Percentiles rank a stretch among this genome's conserved stretches.
These are phyloP conservation scores for Russula vinacea DNA, from an alignment of 768 basidiomycete species.

Conservation along the genomic window DNA sequence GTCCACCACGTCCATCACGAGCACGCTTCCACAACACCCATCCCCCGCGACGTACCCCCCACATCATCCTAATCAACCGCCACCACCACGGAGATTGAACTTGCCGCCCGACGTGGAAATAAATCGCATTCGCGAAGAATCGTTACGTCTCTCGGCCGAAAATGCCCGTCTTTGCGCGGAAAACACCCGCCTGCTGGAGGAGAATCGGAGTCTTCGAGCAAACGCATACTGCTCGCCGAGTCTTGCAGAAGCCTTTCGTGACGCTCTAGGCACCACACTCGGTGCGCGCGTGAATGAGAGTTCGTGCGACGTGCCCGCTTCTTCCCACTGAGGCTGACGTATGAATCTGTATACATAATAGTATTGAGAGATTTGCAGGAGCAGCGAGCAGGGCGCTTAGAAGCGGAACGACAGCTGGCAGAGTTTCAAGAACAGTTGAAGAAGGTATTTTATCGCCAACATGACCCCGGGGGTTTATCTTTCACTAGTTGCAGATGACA, in stretches of 20 bases:
- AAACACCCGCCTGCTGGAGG: conserved; percentile 27
- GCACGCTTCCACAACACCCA: conserved; percentile 15
- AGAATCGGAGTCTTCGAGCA: conserved; percentile 25
- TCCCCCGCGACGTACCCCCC: conserved; percentile 17
- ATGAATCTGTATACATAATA: not conserved
- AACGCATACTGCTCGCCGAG: conserved; percentile 25
- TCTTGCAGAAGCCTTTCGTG: conserved; percentile 27
- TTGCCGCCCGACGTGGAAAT: conserved; percentile 18
- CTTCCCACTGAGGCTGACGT: conserved; percentile 3
- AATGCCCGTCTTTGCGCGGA: conserved; percentile 29
- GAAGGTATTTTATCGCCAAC: conserved; percentile 47
- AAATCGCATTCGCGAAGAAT: conserved; percentile 27
- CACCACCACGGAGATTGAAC: conserved; percentile 10
- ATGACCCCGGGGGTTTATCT: conserved; percentile 15
- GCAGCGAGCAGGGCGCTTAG: conserved; percentile 42
- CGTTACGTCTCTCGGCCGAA: conserved; percentile 25
- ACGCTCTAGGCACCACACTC: conserved; percentile 24
- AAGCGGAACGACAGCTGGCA: conserved; percentile 44
- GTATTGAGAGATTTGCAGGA: conserved; percentile 32
- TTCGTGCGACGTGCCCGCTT: conserved; percentile 8
- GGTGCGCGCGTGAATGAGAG: conserved; percentile 26
- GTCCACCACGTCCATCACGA: conserved; percentile 18
- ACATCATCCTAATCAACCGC: conserved; percentile 14
- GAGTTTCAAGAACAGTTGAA: conserved; percentile 55
- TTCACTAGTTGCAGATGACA: conserved; percentile 27